A percentile compares a stretch with the other conserved stretches of the same genome.
Evolutionary conservation across 305 asterid genomes (phyloP).

Genomic region (Fraxinus dipetala): DNA sequence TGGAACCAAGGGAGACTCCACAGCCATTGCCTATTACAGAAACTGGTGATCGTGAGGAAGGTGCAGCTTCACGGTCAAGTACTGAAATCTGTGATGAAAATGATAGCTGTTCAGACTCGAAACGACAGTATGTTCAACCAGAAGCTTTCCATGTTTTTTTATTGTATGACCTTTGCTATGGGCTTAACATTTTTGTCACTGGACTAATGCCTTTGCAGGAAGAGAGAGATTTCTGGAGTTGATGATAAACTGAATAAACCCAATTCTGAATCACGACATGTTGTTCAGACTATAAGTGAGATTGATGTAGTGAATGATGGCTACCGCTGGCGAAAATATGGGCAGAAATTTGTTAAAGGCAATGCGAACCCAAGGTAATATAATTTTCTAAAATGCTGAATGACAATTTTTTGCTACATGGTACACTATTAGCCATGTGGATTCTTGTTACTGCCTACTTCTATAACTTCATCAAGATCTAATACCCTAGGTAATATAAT

Average conservation of each 20-base stretch:
- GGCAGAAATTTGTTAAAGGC: slow-evolving; percentile 93
- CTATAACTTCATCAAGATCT: neutral
- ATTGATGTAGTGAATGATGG: slow-evolving; percentile 84
- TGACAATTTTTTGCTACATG: neutral
- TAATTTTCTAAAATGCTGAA: slow-evolving; percentile 22
- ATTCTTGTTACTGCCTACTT: neutral
- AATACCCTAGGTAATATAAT: neutral
- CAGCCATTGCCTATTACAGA: slow-evolving; percentile 32
- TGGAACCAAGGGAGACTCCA: slow-evolving; percentile 31
- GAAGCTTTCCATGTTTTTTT: slow-evolving; percentile 21
- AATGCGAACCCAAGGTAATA: slow-evolving; percentile 86
- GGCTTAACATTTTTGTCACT: slow-evolving; percentile 21
- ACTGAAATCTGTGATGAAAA: slow-evolving; percentile 37
- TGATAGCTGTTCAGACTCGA: slow-evolving; percentile 41
- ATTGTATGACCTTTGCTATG: neutral
- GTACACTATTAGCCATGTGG: neutral
- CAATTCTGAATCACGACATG: slow-evolving; percentile 52
- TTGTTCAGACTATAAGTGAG: slow-evolving; percentile 73
- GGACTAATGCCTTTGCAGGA: slow-evolving; percentile 44
- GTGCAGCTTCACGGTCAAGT: slow-evolving; percentile 33
- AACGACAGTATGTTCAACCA: slow-evolving; percentile 61
- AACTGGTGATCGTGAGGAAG: slow-evolving; percentile 33
- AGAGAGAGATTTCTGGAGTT: slow-evolving; percentile 34
- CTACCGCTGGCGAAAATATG: slow-evolving; percentile 95
- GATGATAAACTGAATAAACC: slow-evolving; percentile 49